A percentile compares a stretch with the other conserved stretches of the same genome.
These are phyloP conservation scores for Trypanosoma vivax DNA, from an alignment of 208 protist genomes.

Conservation along the genomic window DNA sequence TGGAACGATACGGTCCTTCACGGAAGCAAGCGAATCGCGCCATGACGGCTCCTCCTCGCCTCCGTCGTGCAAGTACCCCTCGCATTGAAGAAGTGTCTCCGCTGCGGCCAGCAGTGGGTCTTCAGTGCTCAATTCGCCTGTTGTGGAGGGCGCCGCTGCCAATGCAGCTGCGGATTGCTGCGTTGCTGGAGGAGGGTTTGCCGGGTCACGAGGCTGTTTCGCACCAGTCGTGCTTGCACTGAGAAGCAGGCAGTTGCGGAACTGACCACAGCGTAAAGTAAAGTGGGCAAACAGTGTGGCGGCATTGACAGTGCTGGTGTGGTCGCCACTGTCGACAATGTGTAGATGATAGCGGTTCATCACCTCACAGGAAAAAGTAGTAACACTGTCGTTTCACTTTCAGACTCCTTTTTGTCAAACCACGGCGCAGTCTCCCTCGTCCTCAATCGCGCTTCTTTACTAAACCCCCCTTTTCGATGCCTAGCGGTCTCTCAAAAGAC, in stretches of 20 bases:
- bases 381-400: background rate
- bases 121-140: slow-evolving; percentile 1
- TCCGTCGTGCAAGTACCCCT: slow-evolving; percentile 7
- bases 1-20: slow-evolving; percentile 25
- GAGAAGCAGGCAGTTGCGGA: slow-evolving; percentile 39
- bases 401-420: slow-evolving; percentile 7
- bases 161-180: background rate
- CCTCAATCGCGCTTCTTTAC: too few relatives aligned
- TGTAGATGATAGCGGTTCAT: slow-evolving; percentile 50
- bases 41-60: background rate
- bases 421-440: too few relatives aligned
- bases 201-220: slow-evolving; percentile 10
- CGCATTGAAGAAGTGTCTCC: slow-evolving; percentile 14
- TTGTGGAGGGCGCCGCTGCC: slow-evolving; percentile 3
- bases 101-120: slow-evolving; percentile 20
- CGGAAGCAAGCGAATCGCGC: slow-evolving; percentile 1
- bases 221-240: slow-evolving; percentile 61
- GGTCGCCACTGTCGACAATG: slow-evolving; percentile 52
- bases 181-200: background rate
- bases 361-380: slow-evolving; percentile 14
- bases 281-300: slow-evolving; percentile 61
- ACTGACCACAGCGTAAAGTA: slow-evolving; percentile 54
- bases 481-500: too few relatives aligned
- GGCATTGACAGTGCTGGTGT: slow-evolving; percentile 26
- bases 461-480: too few relatives aligned